Base-by-base conservation (phyloP, 768 basidiomycete species). In the Hemileccinum rubropunctum region DNA sequence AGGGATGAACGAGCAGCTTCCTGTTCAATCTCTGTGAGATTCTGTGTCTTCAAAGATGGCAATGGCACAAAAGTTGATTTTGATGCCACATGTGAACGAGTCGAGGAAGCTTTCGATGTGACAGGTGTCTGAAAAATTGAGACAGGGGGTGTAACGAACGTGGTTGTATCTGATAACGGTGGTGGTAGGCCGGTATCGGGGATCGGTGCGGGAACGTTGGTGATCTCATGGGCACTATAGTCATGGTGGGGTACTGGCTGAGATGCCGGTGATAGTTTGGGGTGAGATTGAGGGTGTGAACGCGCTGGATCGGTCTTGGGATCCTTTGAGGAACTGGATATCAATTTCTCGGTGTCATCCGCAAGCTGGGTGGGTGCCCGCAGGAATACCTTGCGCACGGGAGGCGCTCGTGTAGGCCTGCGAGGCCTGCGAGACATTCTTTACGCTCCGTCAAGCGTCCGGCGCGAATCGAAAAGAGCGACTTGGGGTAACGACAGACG, bases 171-270 rank as follows among this genome's bases (percentile, higher is more conserved):
- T 41, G 30, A 42, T 43, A 58, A 61, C 39, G 52, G 69, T 44
- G 51, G 67, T 56, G 47, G 67, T 52, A 52, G 57, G 52, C 56
- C 69, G 48, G 65, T 71, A 56, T 56, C 68, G 61, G 55, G 66
- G 52, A 58, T 52, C 14, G 65, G 65, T 45, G 53, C 60, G n/a
- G 67, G 63, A 34, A 58, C 63, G 18, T 69, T 48, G 41, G 52
- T 57, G 32, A 67, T 51, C 34, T 69, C 67, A 30, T 66, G 64
- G 30, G 23, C 56, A 18, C 59, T 58, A 28, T 65, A 69, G 45
- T 65, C 60, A 14, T 51, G 51, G 33, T 64, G 52, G 14, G 56
- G 44, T n/a, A 27, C 35, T 21, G 47, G 38, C 33, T 48, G 61
- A 32, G 61, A 50, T 8, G 37, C 38, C 6, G 47, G 52, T 8